Evolutionary conservation across 1,284 basidiomycete species (phyloP).

Genomic region (Ustilago crameri): DNA sequence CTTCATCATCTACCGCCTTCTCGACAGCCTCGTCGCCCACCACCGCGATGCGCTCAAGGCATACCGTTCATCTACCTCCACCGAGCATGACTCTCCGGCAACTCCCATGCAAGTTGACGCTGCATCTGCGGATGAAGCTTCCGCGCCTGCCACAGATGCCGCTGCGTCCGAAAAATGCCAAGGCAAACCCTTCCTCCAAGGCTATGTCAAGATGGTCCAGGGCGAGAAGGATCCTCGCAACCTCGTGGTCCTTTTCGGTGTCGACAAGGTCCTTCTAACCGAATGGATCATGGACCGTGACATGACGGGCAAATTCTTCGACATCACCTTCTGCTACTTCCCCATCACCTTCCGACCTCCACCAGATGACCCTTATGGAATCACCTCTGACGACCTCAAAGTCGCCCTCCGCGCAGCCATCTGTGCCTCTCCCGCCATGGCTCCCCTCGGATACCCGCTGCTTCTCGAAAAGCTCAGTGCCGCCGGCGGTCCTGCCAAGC

Average conservation of each 20-base stretch:
- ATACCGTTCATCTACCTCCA: conserved; percentile 12
- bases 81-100: background rate
- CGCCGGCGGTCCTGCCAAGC: conserved; percentile 83
- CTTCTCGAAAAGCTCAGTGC: conserved; percentile 92
- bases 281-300: conserved; percentile 82
- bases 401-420: conserved; percentile 78
- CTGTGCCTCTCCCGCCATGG: conserved; percentile 82
- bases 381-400: conserved; percentile 88
- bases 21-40: conserved; percentile 81
- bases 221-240: conserved; percentile 99
- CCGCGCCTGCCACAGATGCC: conserved; percentile 1
- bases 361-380: conserved; percentile 92
- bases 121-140: conserved; percentile 2
- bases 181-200: conserved; percentile 77
- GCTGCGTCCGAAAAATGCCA: conserved; percentile 27
- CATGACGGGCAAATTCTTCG: conserved; percentile 83
- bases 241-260: conserved; percentile 86
- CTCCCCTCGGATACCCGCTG: conserved; percentile 83
- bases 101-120: conserved; percentile 29
- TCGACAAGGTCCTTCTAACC: conserved; percentile 83
- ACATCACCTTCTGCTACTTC: conserved; percentile 98
- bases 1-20: conserved; percentile 81
- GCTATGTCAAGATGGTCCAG: conserved; percentile 83
- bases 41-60: conserved; percentile 71
- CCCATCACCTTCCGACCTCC: conserved; percentile 97